phyloP scores from a whole-genome alignment of 1,284 basidiomycete species.

The Malassezia globosa region DNA sequence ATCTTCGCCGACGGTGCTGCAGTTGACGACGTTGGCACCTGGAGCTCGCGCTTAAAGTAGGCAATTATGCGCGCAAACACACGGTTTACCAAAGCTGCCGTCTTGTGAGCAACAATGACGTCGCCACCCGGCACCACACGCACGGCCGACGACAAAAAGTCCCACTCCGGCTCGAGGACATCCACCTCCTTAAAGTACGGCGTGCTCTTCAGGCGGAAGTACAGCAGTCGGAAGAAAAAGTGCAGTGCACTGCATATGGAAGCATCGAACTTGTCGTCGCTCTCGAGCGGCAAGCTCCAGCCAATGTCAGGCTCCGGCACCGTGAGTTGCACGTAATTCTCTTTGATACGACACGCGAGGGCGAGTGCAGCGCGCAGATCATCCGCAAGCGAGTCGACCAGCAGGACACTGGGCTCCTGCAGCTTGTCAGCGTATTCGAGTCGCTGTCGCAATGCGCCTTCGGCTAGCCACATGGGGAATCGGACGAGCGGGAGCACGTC shows the following conservation, averaged over 20 bases:
- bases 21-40: constrained; percentile 58
- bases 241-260: constrained; percentile 77
- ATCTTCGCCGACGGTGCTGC: constrained; percentile 9
- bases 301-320: constrained; percentile 69
- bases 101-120: constrained; percentile 61
- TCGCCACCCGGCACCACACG: constrained; percentile 80
- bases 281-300: constrained; percentile 79
- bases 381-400: constrained; percentile 90
- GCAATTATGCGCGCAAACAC: constrained; percentile 63
- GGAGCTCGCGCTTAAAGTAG: constrained; percentile 86
- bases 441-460: constrained; percentile 77
- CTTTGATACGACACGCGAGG: constrained; percentile 83
- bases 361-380: constrained; percentile 85
- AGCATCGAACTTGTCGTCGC: constrained; percentile 76
- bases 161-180: constrained; percentile 89
- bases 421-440: constrained; percentile 83
- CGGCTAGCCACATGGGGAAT: constrained; percentile 86
- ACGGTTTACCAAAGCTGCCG: constrained; percentile 42
- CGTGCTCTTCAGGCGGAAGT: constrained; percentile 90
- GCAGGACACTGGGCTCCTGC: constrained; percentile 63
- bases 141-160: constrained; percentile 85
- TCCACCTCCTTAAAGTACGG: constrained; percentile 97
- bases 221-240: constrained; percentile 85
- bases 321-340: constrained; percentile 80
- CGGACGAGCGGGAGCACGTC: constrained; percentile 86